Conservation (phyloP, 2,329 filamentous ascomycete species). For the Ophiostoma himal-ulmi region DNA sequence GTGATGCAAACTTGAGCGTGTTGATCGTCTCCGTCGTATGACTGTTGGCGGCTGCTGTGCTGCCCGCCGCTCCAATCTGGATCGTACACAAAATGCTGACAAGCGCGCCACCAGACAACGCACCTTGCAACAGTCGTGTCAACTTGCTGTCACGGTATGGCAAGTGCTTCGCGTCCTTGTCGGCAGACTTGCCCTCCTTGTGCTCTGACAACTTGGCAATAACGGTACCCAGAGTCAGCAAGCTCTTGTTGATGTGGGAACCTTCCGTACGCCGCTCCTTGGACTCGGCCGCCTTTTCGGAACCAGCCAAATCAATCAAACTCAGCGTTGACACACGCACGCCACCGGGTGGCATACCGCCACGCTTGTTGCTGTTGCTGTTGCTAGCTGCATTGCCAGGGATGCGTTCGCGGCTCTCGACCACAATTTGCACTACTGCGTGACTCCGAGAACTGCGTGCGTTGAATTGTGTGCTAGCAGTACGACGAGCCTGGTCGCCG, state of each 20-base stretch:
- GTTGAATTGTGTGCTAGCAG: conserved; percentile 95
- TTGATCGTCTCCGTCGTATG: conserved; percentile 88
- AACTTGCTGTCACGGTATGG: conserved; percentile 98
- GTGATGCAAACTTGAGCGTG: conserved; percentile 91
- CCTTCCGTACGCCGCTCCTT: conserved; percentile 93
- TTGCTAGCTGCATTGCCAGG: conserved; percentile 45
- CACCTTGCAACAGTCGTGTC: conserved; percentile 84
- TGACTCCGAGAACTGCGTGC: conserved; percentile 94
- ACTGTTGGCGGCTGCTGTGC: conserved; percentile 61
- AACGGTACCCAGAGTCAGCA: conserved; percentile 90
- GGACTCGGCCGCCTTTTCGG: conserved; percentile 88
- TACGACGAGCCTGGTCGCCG: conserved; percentile 83
- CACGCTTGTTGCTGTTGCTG: conserved; percentile 62
- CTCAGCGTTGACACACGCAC: conserved; percentile 93
- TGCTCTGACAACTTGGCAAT: conserved; percentile 86
- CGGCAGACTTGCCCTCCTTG: conserved; percentile 71
- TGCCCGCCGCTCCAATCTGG: conserved; percentile 73
- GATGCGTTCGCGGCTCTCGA: conserved; percentile 86
- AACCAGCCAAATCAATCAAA: conserved; percentile 92
- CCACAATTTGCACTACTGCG: conserved; percentile 96
- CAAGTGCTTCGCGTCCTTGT: conserved; percentile 85
- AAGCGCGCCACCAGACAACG: conserved; percentile 84
- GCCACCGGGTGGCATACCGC: conserved; percentile 70
- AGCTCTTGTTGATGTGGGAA: conserved; percentile 96
- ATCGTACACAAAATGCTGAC: conserved; percentile 98